Evolutionary conservation across 2,329 filamentous ascomycete species (phyloP).

Genomic region (Parascedosporium putredinis): DNA sequence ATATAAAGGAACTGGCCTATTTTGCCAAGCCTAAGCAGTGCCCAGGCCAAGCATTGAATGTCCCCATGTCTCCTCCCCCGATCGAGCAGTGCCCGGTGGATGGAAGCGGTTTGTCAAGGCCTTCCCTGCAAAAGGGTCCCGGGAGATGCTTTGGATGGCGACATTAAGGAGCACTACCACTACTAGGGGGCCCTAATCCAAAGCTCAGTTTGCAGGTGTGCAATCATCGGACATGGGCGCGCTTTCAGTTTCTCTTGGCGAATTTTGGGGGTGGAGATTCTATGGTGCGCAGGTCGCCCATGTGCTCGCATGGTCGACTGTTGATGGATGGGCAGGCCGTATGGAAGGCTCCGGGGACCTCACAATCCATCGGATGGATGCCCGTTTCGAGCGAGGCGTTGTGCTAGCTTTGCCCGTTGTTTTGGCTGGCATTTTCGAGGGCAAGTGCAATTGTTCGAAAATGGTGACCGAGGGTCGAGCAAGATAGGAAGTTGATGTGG

Average conservation of each 20-base stretch:
- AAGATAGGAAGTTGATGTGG: neutral
- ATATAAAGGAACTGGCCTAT: constrained; percentile 3
- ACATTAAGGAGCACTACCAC: neutral
- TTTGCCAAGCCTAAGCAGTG: neutral
- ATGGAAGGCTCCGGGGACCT: neutral
- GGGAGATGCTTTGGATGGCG: neutral
- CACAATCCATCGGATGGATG: neutral
- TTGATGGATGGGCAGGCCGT: constrained; percentile 1
- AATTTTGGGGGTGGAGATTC: neutral
- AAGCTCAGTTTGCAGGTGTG: no score
- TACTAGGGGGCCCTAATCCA: no score
- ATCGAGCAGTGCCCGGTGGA: no score
- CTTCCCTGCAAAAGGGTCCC: neutral
- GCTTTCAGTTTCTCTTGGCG: no score
- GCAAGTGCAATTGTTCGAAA: neutral
- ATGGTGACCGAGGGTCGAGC: constrained; percentile 6
- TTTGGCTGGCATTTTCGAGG: neutral
- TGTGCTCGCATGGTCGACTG: neutral
- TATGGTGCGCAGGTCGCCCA: neutral
- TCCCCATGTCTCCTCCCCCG: no score
- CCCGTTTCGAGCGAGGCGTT: neutral
- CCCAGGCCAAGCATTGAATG: no score
- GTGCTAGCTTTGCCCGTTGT: neutral
- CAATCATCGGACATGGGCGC: neutral
- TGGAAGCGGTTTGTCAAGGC: constrained; percentile 1